Evolutionary conservation across 768 basidiomycete species (phyloP).

Genomic region (Pleurotus salmoneostramineus): DNA sequence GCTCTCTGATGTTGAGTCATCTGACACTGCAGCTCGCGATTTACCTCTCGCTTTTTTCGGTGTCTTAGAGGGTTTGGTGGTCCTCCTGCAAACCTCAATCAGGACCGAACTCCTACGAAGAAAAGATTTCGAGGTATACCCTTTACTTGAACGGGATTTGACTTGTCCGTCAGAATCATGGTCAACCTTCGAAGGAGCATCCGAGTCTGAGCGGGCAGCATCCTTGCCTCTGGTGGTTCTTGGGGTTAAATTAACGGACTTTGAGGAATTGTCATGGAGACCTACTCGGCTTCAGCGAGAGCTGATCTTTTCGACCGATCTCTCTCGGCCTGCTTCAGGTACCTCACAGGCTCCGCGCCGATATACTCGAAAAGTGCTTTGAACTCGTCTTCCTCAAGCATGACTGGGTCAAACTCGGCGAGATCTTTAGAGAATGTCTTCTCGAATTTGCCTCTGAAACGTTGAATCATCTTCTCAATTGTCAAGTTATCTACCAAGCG

Average conservation of each 20-base stretch:
- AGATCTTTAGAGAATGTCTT: constrained; percentile 41
- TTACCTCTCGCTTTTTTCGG: neutral
- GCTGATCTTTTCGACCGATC: neutral
- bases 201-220: neutral
- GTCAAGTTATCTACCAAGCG: constrained; percentile 53
- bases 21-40: neutral
- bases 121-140: neutral
- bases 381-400: constrained; percentile 37
- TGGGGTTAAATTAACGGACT: neutral
- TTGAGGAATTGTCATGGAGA: neutral
- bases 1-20: neutral
- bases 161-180: neutral
- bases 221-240: neutral
- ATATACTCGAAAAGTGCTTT: constrained; percentile 37
- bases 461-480: constrained; percentile 50
- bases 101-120: neutral
- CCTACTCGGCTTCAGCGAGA: neutral
- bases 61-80: neutral
- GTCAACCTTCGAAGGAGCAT: neutral
- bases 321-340: constrained; percentile 9
- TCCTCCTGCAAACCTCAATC: neutral
- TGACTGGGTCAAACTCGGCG: constrained; percentile 28
- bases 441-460: constrained; percentile 45
- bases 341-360: constrained; percentile 27
- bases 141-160: neutral